Evolutionary conservation across 768 basidiomycete genomes (phyloP), one percentile per base, ranked within the genome.

Genomic region (Russula sp.): DNA sequence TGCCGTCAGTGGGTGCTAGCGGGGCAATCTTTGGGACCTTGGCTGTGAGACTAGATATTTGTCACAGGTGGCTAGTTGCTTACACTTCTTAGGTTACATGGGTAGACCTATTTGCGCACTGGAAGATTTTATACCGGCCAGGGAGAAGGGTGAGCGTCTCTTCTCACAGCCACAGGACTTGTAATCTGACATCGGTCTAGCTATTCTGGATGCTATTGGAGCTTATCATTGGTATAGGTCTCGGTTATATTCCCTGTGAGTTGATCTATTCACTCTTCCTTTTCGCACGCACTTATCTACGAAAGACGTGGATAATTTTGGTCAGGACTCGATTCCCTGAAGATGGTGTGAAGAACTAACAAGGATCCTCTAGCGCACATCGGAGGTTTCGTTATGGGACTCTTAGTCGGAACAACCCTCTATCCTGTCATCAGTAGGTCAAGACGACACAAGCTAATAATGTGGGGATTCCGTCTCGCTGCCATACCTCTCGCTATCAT

Each of bases 21-120:
- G 96, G 96, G 6, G 93, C 95, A 1, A 89, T 98, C 59, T 94
- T 96, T 61, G 93, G 91, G 16, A 91, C 89, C 2, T 76, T 93
- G 47, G 89, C 87, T 3, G 89, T 90, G 71, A 61, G 82, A 14
- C 27, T 4, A 10, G 9, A 32, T 45, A 49, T 53, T 8, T 22
- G 20, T 73, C 37, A 7, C 35, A 22, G 20, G 54, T 31, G 34
- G n/a, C 40, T 37, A 22, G 59, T 18, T 49, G 49, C 22, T 53
- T 10, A 63, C 35, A 58, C 27, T n/a, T 16, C 13, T 14, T 54
- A 85, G 84, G 82, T 89, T 31, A 85, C 86, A 31, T 91, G 91
- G 87, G 86, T 96, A 8, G 96, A 96, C 71, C 77, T 98, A 14
- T 79, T 93, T 45, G 86, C 94, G 3, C 96, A 98, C 70, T 98